Conservation (phyloP, 1,139 yeast species). For the Suhomyces atakaporum region DNA sequence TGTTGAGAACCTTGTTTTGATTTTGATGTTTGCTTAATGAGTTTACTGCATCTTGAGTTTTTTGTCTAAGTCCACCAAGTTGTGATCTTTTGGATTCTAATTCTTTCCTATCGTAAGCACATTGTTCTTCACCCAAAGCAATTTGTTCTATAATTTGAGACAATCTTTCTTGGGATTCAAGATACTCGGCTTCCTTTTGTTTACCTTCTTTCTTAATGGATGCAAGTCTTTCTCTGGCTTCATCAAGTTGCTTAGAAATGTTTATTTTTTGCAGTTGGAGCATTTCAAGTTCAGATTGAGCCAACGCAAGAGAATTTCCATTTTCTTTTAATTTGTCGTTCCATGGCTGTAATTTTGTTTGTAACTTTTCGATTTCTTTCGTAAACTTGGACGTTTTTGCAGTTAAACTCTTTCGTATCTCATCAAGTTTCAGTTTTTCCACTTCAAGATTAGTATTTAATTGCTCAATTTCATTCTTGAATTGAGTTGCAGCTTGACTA, state of each 20-base stretch:
- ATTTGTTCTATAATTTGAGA: conserved; percentile 55
- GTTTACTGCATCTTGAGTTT: conserved; percentile 63
- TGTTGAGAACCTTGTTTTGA: conserved; percentile 71
- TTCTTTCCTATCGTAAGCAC: conserved; percentile 47
- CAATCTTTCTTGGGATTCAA: conserved; percentile 45
- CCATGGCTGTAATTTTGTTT: conserved; percentile 82
- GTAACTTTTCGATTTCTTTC: conserved; percentile 61
- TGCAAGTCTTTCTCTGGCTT: conserved; percentile 48
- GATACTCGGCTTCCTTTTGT: conserved; percentile 49
- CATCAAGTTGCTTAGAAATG: conserved; percentile 47
- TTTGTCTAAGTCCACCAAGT: conserved; percentile 59
- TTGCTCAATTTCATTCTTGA: conserved; percentile 42
- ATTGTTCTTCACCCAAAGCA: conserved; percentile 58
- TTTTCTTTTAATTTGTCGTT: conserved; percentile 65
- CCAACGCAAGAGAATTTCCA: conserved; percentile 64
- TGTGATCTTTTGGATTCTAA: conserved; percentile 56
- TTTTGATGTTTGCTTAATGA: conserved; percentile 61
- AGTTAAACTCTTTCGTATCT: conserved; percentile 65
- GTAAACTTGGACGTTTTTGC: conserved; percentile 72
- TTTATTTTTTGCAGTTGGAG: conserved; percentile 50
- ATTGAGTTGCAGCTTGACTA: conserved; percentile 44
- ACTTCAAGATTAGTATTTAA: conserved; percentile 46
- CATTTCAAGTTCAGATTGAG: conserved; percentile 66
- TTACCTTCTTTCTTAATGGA: conserved; percentile 55
- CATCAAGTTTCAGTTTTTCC: conserved; percentile 61